Evolutionary conservation across 352 stramenopile species (phyloP), one percentile per base, ranked within the genome.

Genomic region (Pythium periplocum): DNA sequence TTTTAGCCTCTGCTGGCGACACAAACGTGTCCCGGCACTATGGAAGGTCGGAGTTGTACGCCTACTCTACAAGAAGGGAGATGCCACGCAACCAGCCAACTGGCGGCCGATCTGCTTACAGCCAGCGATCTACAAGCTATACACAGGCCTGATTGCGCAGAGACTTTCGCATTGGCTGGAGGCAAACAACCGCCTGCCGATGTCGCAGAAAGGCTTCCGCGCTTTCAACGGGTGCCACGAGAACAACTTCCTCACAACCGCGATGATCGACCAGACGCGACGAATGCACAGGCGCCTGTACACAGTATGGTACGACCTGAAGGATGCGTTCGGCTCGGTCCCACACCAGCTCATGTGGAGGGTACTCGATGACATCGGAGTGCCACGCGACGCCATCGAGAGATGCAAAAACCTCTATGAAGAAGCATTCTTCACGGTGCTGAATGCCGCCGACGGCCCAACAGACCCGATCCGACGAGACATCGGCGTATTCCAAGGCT

Each of bases 71-170:
- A 76, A 76, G 57, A 69, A 71, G 32, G 64, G 61, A 2, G 8
- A 45, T 4, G 32, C 5, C 0, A 5, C 33, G 9, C 32, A 64
- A 38, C 41, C 53, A 30, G 6, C 17, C 0, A 72, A 71, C 48
- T 68, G 64, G 54, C 34, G 66, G 9, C 58, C 63, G 8, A 73
- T 73, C 50, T 71, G 58, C 32, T 42, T 78, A 2, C 68, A 78
- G 49, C 53, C 51, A 26, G 50, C 54, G 3, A 47, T 72, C 8
- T 78, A 68, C 68, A 77, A 77, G 55, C 5, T 71, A 5, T 73
- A 68, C 51, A 33, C 64, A 1, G 45, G 56, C 17, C 9, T 68
- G 3, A 41, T 75, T 12, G 53, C 55, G 17, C 42, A 34, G 4
- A 52, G 62, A 1, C 37, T 75, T 1, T 54, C 45, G 6, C 17